Percentiles rank a stretch among this genome's conserved stretches.
Conservation (phyloP, 768 basidiomycete genomes). For the Leccinum incarnatum region DNA sequence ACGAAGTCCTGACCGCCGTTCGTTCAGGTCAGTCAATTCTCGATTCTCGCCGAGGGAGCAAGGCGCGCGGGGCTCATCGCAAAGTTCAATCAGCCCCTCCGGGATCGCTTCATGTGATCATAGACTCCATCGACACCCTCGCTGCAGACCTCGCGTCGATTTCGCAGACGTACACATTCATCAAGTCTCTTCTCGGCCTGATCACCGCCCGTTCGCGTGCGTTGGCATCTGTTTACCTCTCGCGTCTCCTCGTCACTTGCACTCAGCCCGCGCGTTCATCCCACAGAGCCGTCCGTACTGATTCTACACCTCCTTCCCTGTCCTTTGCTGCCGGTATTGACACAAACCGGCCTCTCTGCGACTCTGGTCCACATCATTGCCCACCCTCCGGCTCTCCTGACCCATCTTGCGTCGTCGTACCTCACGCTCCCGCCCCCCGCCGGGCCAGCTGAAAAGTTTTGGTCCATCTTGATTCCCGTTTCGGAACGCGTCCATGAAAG, state of each 20-base stretch:
- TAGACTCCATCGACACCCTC: slow-evolving; percentile 74
- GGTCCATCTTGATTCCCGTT: slow-evolving; percentile 71
- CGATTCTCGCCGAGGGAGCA: background rate
- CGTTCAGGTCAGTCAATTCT: slow-evolving; percentile 33
- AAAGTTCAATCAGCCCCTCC: slow-evolving; percentile 31
- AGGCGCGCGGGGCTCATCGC: slow-evolving; percentile 6
- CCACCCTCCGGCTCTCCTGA: slow-evolving; percentile 68
- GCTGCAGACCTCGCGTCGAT: slow-evolving; percentile 54
- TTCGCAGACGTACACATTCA: slow-evolving; percentile 50
- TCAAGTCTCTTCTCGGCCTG: slow-evolving; percentile 46
- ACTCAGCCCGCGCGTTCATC: slow-evolving; percentile 8
- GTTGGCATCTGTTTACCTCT: slow-evolving; percentile 13
- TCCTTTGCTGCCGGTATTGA: slow-evolving; percentile 51
- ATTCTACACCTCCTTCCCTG: slow-evolving; percentile 56
- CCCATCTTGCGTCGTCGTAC: slow-evolving; percentile 67
- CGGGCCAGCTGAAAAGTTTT: slow-evolving; percentile 68
- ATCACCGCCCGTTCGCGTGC: slow-evolving; percentile 50
- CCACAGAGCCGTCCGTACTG: slow-evolving; percentile 52
- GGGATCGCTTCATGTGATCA: slow-evolving; percentile 56
- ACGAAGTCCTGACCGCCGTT: slow-evolving; percentile 41
- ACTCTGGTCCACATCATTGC: slow-evolving; percentile 62
- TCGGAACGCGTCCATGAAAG: slow-evolving; percentile 60
- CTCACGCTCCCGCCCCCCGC: slow-evolving; percentile 67
- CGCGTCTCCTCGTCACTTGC: background rate
- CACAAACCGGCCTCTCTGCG: slow-evolving; percentile 61